Evolutionary conservation across 2,329 filamentous ascomycete genomes (phyloP), one percentile per base, ranked within the genome.

Genomic region (Pseudohalonectria lignicola): DNA sequence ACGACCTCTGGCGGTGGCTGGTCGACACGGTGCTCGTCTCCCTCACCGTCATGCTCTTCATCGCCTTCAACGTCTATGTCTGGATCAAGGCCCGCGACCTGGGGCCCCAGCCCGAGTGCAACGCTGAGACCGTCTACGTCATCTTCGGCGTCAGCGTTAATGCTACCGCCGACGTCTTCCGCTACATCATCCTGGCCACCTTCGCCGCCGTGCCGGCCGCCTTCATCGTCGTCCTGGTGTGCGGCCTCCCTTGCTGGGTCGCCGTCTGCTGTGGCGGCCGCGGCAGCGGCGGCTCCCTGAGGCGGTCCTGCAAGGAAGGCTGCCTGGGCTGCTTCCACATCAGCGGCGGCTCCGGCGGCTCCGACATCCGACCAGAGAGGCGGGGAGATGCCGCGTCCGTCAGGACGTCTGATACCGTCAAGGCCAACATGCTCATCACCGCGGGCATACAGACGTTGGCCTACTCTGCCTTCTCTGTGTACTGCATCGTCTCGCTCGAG

Each of bases 91-190:
- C 45, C 5, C 44, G 42, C 8, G 31, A n/a, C n/a, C 42, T 47
- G 15, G 45, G 45, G 5, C 26, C 32, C n/a, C 39, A 47, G 36
- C 42, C 42, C 7, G 42, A 40, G 15, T 47, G 45, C 17, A 47
- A 47, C 34, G 39, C 25, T 21, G 31, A 25, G 4, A 47, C 45
- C 13, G 38, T 46, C 4, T 47, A 47, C 28, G 44, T 47, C 23
- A 36, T 47, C 17, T 44, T 46, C 30, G 43, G 43, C 19, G 42
- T 46, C 15, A 41, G 35, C 28, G 41, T 47, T 19, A 7, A 11
- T 28, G 35, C 35, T 9, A 20, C 18, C 8, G 12, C n/a, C 26
- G 13, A 18, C 18, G 35, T 37, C 5, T 37, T 37, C 18, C 35
- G 35, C 18, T 37, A 37, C 18, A 5, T 37, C 18, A 21, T 31